Base-by-base conservation (phyloP, 805 yeast genomes). In the Metschnikowia santaceciliae region DNA sequence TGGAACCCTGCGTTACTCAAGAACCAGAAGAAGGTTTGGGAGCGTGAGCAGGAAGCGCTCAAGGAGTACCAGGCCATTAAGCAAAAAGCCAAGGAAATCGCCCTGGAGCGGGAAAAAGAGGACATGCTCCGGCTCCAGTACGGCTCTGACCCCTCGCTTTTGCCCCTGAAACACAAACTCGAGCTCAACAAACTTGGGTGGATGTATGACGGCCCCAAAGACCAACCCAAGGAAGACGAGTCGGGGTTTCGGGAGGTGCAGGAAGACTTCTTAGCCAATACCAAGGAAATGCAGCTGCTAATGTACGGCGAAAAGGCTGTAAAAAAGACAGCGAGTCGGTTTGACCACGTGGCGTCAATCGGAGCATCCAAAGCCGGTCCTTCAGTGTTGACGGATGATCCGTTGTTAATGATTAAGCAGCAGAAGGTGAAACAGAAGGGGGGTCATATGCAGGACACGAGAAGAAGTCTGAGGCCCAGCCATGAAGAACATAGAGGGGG, bases 1-100 rank as follows among this genome's bases (percentile, higher is more conserved):
- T 92, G 98, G 99, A 90, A 92, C 67, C 97, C 99, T 2, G 91
- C 86, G 43, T 75, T 89, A 46, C 73, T 88, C 63, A 88, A 86
- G 65, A 92, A 92, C 74, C 90, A 85, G 68, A 84, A 84, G 57
- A 87, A 84, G 61, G 91, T 92, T 34, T 86, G 96, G 92, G 77
- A 82, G 56, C 76, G 74, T 48, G 97, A 94, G 62, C 90, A 88
- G 62, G 84, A 84, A 38, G 83, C 86, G 7, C 69, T 89, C 6
- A 78, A 79, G n/a, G 95, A 88, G 60, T 78, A 84, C 44, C 79
- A 79, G 57, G 78, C 79, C 61, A 81, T 84, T 33, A 77, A 81
- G 53, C 84, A 84, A 59, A 70, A 86, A 32, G 81, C 82, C 54
- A 73, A 76, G 48, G 96, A 89, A 65, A 74, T 86, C 32, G 74